Conservation (phyloP, 2,329 filamentous ascomycete species). For the Fusarium cicatricum region DNA sequence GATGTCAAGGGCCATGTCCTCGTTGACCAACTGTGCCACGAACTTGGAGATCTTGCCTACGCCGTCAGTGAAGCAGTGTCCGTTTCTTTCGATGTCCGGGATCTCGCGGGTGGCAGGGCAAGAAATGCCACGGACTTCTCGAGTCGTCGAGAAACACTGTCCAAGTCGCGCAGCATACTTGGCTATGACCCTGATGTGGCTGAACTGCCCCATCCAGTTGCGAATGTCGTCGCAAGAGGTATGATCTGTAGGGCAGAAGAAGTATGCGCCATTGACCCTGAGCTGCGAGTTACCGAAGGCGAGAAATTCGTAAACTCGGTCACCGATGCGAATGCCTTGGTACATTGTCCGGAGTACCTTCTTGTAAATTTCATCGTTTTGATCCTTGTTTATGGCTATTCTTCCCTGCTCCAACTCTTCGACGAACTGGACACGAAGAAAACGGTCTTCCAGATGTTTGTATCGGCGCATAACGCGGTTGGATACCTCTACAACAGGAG, state of each 20-base stretch:
- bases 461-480: slow-evolving; percentile 86
- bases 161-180: slow-evolving; percentile 90
- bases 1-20: slow-evolving; percentile 70
- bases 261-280: slow-evolving; percentile 89
- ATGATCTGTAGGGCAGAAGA: slow-evolving; percentile 78
- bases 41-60: slow-evolving; percentile 90
- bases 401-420: slow-evolving; percentile 75
- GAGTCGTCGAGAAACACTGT: slow-evolving; percentile 95
- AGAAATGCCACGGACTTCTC: slow-evolving; percentile 71
- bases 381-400: slow-evolving; percentile 60
- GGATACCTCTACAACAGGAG: slow-evolving; percentile 83
- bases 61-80: slow-evolving; percentile 85
- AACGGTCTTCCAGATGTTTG: slow-evolving; percentile 74
- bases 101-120: slow-evolving; percentile 69
- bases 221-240: slow-evolving; percentile 80
- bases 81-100: slow-evolving; percentile 73
- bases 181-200: slow-evolving; percentile 81
- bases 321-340: slow-evolving; percentile 84
- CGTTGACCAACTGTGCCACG: slow-evolving; percentile 75
- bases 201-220: slow-evolving; percentile 85
- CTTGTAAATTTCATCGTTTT: slow-evolving; percentile 75
- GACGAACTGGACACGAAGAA: slow-evolving; percentile 87
- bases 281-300: slow-evolving; percentile 97
- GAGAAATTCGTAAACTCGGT: slow-evolving; percentile 85
- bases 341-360: slow-evolving; percentile 75